Conservation (phyloP, 495 filamentous ascomycete genomes). For the Penicillium coprophilum region DNA sequence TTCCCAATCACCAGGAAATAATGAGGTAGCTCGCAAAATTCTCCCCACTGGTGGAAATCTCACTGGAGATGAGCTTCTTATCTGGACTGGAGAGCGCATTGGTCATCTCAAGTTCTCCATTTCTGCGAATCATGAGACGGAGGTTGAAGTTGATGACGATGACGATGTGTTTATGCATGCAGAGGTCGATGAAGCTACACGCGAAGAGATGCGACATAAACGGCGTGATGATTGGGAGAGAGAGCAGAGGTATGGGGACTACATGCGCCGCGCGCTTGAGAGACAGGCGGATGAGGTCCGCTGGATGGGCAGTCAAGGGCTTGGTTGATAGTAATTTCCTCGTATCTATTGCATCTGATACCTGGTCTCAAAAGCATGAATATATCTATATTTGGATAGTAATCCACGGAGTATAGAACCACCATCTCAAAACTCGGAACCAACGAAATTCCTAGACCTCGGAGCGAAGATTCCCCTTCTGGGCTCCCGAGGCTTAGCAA, state of each 20-base stretch:
- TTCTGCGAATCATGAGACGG: slow-evolving; percentile 41
- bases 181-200: slow-evolving; percentile 39
- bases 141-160: slow-evolving; percentile 40
- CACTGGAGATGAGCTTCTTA: slow-evolving; percentile 61
- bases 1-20: slow-evolving; percentile 21
- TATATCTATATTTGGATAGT: not conserved
- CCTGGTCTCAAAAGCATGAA: not conserved
- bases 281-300: slow-evolving; percentile 80
- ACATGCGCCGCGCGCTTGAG: slow-evolving; percentile 74
- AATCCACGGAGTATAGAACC: not conserved
- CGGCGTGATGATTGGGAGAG: slow-evolving; percentile 37
- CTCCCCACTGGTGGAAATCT: slow-evolving; percentile 56
- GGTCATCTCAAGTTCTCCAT: slow-evolving; percentile 66
- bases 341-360: slow-evolving; percentile 3
- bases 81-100: slow-evolving; percentile 81
- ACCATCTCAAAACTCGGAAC: not conserved
- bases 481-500: slow-evolving; percentile 13
- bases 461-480: not conserved
- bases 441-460: slow-evolving; percentile 1
- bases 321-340: slow-evolving; percentile 30
- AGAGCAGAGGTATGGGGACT: slow-evolving; percentile 60
- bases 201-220: slow-evolving; percentile 41
- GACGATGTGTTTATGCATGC: slow-evolving; percentile 37
- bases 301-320: slow-evolving; percentile 69
- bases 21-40: slow-evolving; percentile 67